Evolutionary conservation across 345 rosid genomes (phyloP).

Genomic region (Noccaea bulbosa): DNA sequence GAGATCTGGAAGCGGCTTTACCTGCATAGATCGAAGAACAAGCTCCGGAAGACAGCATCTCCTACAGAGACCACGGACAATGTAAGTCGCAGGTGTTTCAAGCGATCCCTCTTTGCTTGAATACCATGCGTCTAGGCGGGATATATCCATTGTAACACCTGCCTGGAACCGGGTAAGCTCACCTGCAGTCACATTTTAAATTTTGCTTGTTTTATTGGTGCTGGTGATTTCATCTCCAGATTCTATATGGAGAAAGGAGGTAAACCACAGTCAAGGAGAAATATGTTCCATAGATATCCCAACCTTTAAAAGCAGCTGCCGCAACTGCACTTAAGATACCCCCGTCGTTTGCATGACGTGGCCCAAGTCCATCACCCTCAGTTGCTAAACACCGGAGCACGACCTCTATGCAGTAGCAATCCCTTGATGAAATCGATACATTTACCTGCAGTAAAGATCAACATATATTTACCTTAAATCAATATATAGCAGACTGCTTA

Average conservation of each 20-base stretch:
- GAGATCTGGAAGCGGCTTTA: conserved; percentile 34
- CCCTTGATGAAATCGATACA: conserved; percentile 73
- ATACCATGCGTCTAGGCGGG: conserved; percentile 95
- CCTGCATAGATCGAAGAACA: conserved; percentile 90
- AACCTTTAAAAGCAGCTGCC: conserved; percentile 96
- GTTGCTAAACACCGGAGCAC: conserved; percentile 87
- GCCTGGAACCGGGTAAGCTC: conserved; percentile 88
- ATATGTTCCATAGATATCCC: conserved; percentile 30
- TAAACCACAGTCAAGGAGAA: conserved; percentile 29
- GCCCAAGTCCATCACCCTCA: conserved; percentile 89
- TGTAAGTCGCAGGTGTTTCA: conserved; percentile 78
- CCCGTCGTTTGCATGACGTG: conserved; percentile 64
- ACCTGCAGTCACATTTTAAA: conserved; percentile 54
- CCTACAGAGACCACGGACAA: conserved; percentile 84
- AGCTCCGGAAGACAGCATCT: conserved; percentile 95
- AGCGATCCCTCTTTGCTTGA: conserved; percentile 68
- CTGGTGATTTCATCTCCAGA: conserved; percentile 25
- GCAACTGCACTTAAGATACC: conserved; percentile 81
- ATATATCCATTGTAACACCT: conserved; percentile 94
- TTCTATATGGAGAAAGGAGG: conserved; percentile 14
- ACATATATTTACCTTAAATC: conserved; percentile 5
- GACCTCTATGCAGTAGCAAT: conserved; percentile 80
- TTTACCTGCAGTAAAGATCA: conserved; percentile 59
- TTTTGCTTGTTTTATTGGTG: background rate
- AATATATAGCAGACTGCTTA: background rate